These are phyloP conservation scores for Solanum aculeatissimum DNA, from an alignment of 305 asterid species.

Conservation along the genomic window DNA sequence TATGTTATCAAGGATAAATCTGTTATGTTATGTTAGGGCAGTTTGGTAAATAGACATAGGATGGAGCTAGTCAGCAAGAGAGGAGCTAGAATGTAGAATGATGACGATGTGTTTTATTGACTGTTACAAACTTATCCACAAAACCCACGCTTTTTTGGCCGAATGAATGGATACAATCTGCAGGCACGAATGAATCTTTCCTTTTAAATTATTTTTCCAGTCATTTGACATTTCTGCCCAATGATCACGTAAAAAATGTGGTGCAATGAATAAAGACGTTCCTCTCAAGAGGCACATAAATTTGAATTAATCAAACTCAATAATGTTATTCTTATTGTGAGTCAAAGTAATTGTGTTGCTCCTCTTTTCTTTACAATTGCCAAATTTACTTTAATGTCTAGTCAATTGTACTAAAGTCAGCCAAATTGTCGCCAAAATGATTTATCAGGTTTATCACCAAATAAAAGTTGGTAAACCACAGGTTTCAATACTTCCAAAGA, in stretches of 20 bases:
- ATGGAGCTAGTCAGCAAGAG: background rate
- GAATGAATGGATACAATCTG: background rate
- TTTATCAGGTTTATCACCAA: background rate
- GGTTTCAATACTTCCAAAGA: background rate
- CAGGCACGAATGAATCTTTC: background rate
- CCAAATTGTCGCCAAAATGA: background rate
- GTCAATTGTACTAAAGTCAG: background rate
- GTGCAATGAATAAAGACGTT: accelerated
- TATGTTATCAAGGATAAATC: background rate
- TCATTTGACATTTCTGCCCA: background rate
- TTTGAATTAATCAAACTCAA: background rate
- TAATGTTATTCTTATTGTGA: background rate
- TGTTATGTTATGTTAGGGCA: background rate
- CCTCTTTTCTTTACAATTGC: background rate
- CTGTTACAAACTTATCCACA: background rate
- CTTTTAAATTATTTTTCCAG: background rate
- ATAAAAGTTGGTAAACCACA: background rate
- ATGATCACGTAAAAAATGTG: background rate
- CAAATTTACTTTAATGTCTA: background rate
- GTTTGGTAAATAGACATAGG: background rate
- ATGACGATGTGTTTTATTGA: background rate
- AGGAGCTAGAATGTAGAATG: background rate
- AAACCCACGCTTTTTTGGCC: background rate
- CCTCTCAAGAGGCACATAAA: accelerated
- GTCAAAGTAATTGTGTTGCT: background rate